These are phyloP conservation scores for Podaxis carcinomalis DNA, from an alignment of 768 basidiomycete genomes.

Conservation along the genomic window DNA sequence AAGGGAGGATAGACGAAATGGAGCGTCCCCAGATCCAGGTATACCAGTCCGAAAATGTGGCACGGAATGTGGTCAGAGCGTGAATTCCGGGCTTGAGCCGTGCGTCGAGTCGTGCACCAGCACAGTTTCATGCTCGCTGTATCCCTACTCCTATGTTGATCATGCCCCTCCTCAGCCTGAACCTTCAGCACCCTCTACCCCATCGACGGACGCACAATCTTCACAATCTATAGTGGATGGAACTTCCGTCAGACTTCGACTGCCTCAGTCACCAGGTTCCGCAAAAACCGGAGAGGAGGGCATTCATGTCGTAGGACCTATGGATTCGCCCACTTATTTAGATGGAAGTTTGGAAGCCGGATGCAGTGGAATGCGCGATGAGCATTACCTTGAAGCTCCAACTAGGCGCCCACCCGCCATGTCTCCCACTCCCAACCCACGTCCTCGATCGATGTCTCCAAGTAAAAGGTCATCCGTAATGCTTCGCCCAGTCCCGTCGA, in stretches of 20 bases:
- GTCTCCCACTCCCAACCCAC: neutral
- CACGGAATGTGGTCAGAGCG: neutral
- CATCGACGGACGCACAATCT: constrained; percentile 9
- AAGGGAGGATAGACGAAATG: no score
- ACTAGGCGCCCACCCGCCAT: neutral
- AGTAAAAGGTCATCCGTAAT: neutral
- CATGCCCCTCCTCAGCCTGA: neutral
- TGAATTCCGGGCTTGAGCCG: neutral
- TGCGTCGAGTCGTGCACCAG: no score
- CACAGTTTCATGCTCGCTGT: constrained; percentile 12
- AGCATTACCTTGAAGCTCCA: neutral
- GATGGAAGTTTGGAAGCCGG: neutral
- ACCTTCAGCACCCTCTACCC: neutral
- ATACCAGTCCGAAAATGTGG: neutral
- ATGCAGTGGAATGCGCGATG: neutral
- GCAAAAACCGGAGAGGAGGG: neutral
- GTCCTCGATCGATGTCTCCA: neutral
- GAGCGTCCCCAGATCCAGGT: neutral
- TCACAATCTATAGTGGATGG: neutral
- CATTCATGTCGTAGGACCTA: neutral
- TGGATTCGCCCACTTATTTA: neutral
- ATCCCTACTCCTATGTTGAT: constrained; percentile 8
- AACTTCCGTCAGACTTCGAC: neutral
- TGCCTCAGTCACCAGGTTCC: neutral
- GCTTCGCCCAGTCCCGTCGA: neutral